Evolutionary conservation across 192 early-diverging fungal species (phyloP).

Genomic region (Umbelopsis isabellina): DNA sequence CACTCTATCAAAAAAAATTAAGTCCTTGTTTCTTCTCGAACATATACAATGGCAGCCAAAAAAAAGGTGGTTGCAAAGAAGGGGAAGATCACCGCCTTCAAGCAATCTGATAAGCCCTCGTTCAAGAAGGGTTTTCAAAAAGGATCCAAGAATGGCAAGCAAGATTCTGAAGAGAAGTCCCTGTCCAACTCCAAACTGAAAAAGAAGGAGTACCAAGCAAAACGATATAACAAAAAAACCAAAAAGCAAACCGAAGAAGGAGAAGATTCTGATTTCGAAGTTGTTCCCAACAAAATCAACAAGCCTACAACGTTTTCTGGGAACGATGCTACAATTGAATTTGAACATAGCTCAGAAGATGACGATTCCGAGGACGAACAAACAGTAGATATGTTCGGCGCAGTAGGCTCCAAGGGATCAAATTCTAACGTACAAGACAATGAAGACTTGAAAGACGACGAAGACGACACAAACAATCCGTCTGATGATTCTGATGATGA

Average conservation of each 20-base stretch:
- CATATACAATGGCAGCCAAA: slow-evolving; percentile 5
- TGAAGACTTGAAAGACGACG: slow-evolving; percentile 18
- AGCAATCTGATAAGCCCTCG: not conserved
- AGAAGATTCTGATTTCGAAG: slow-evolving; percentile 45
- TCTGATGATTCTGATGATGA: slow-evolving; percentile 8
- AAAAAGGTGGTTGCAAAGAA: slow-evolving; percentile 12
- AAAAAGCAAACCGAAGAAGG: slow-evolving; percentile 29
- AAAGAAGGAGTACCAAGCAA: slow-evolving; percentile 32
- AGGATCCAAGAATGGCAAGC: slow-evolving; percentile 14
- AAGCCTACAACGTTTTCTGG: not conserved
- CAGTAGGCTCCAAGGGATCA: slow-evolving; percentile 6
- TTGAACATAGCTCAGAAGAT: slow-evolving; percentile 21
- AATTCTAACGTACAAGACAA: slow-evolving; percentile 2
- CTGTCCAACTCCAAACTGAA: slow-evolving; percentile 31
- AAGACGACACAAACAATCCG: not conserved
- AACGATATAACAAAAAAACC: slow-evolving; percentile 37
- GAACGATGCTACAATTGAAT: slow-evolving; percentile 11
- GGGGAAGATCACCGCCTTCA: not conserved
- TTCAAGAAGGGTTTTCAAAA: slow-evolving; percentile 1
- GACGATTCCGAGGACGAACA: slow-evolving; percentile 15
- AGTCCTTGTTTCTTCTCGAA: not conserved
- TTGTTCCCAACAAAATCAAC: slow-evolving; percentile 24
- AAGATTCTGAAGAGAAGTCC: slow-evolving; percentile 12
- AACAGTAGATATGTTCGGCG: slow-evolving; percentile 41
- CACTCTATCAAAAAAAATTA: not conserved